These are phyloP conservation scores for Globisporangium recalcitrans DNA, from an alignment of 352 stramenopile genomes.

Conservation along the genomic window DNA sequence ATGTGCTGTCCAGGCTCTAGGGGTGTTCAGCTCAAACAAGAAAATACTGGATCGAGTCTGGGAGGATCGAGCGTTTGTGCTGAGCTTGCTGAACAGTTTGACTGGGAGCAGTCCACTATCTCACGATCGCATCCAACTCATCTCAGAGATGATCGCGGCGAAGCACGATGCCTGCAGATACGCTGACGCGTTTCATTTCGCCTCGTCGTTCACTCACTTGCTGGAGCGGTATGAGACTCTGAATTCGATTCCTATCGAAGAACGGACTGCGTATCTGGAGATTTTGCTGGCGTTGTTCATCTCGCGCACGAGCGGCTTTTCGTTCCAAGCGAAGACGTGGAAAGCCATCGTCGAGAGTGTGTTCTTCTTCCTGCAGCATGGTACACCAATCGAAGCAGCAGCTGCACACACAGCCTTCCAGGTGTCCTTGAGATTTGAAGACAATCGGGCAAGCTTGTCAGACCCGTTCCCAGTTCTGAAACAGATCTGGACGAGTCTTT, in stretches of 20 bases:
- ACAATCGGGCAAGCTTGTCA: background rate
- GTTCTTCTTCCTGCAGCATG: conserved; percentile 15
- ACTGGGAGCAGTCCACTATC: background rate
- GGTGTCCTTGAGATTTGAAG: conserved; percentile 1
- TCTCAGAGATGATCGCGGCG: background rate
- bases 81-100: background rate
- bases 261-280: conserved; percentile 9
- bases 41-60: background rate
- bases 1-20: conserved; percentile 1
- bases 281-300: background rate
- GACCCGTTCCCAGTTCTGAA: conserved; percentile 6
- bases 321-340: background rate
- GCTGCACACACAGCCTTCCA: conserved; percentile 11
- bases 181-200: background rate
- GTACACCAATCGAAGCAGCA: background rate
- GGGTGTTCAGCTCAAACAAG: background rate
- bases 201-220: background rate
- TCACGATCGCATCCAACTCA: conserved; percentile 1
- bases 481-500: conserved; percentile 11
- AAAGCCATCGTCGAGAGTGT: conserved; percentile 10
- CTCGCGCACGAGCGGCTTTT: background rate
- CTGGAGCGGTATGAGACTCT: background rate
- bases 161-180: background rate
- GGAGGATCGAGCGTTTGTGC: background rate
- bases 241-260: conserved; percentile 1